Evolutionary conservation across 139 green algal species (phyloP).

Genomic region (Raphidocelis subcapitata): DNA sequence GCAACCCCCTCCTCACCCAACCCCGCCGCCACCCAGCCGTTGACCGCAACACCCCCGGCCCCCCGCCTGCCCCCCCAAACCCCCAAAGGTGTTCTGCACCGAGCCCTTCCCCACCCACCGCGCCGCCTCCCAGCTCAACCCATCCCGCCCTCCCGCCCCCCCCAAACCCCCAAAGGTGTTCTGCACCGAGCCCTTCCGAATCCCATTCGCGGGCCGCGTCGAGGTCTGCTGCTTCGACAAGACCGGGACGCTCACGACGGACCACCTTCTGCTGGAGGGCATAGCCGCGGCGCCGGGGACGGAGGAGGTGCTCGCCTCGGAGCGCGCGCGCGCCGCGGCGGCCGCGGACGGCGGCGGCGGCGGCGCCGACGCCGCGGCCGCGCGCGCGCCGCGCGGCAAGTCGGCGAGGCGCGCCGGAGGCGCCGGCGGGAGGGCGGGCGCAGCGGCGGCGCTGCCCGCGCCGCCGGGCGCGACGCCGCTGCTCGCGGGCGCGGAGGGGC

Average conservation of each 20-base stretch:
- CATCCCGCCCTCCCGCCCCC: no score
- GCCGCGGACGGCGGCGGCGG: no score
- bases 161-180: slow-evolving; percentile 88
- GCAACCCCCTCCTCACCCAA: no score
- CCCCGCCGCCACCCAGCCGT: no score
- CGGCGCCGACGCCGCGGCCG: no score
- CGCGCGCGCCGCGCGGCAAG: not conserved
- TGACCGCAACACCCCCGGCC: no score
- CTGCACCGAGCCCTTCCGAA: slow-evolving; percentile 98
- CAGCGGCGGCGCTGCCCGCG: no score
- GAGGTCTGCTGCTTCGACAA: slow-evolving; percentile 99
- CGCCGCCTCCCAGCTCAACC: not conserved
- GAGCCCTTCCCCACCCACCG: not conserved
- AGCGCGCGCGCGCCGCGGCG: no score
- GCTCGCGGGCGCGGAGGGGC: slow-evolving; percentile 5
- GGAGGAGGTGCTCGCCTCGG: no score
- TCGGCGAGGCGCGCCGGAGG: no score
- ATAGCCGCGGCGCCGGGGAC: slow-evolving; percentile 38
- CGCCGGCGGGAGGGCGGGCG: no score
- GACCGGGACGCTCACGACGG: slow-evolving; percentile 95
- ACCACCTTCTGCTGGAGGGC: slow-evolving; percentile 90
- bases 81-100: not conserved
- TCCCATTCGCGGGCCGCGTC: slow-evolving; percentile 89
- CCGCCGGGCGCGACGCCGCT: not conserved
- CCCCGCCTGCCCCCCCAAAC: no score